Conservation (phyloP, 306 rosid species). For the Senna tora region DNA sequence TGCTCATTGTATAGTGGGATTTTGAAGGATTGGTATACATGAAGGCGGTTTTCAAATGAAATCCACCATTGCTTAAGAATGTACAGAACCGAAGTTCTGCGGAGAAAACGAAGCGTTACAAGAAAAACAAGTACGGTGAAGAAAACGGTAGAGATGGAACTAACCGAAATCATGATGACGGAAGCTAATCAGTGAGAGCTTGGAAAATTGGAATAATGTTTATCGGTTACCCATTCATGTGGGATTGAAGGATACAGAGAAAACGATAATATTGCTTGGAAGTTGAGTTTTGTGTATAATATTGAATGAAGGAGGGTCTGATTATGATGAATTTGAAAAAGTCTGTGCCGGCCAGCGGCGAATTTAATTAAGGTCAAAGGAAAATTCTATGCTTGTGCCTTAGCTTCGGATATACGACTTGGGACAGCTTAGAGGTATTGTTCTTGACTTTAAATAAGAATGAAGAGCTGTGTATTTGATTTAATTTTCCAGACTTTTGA, state of each 20-base stretch:
- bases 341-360: slow-evolving; percentile 45
- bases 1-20: slow-evolving; percentile 64
- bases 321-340: not conserved
- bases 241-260: not conserved
- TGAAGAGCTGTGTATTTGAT: not conserved
- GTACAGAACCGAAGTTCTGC: slow-evolving; percentile 64
- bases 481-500: slow-evolving; percentile 45
- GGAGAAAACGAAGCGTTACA: slow-evolving; percentile 49
- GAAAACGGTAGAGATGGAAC: slow-evolving; percentile 39
- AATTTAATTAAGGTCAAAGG: slow-evolving; percentile 34
- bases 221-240: not conserved
- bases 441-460: not conserved
- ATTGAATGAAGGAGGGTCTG: slow-evolving; percentile 11
- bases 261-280: not conserved
- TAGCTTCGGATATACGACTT: slow-evolving; percentile 43
- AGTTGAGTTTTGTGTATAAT: not conserved
- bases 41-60: slow-evolving; percentile 56
- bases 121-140: slow-evolving; percentile 36
- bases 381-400: slow-evolving; percentile 22
- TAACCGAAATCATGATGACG: slow-evolving; percentile 30
- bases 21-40: slow-evolving; percentile 71
- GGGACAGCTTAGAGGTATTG: not conserved
- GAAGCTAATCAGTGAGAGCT: not conserved
- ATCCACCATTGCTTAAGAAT: slow-evolving; percentile 60
- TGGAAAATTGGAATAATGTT: not conserved